Conservation (phyloP, 2,329 filamentous ascomycete genomes). For the Sporothrix pallida region DNA sequence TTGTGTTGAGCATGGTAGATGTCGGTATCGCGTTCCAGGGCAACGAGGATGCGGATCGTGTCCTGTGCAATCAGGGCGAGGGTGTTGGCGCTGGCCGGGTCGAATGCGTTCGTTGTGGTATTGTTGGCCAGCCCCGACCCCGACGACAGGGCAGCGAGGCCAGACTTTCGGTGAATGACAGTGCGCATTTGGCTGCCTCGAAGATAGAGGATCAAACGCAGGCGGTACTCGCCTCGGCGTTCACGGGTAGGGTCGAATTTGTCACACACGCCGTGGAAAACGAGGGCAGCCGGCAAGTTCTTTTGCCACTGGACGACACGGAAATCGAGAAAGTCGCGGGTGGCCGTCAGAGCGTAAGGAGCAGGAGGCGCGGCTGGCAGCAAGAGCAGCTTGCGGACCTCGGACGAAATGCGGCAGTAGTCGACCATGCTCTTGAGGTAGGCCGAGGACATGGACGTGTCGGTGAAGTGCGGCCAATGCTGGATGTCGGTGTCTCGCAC, state of each 20-base stretch:
- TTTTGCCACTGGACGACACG: slow-evolving; percentile 26
- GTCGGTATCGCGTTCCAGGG: slow-evolving; percentile 16
- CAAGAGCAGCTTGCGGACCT: slow-evolving; percentile 15
- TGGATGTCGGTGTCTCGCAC: slow-evolving; percentile 25
- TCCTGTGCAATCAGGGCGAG: slow-evolving; percentile 12
- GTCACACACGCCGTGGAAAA: slow-evolving; percentile 4
- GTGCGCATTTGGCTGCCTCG: slow-evolving; percentile 24
- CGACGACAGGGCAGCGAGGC: not conserved
- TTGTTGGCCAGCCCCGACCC: not conserved
- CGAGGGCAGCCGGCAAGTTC: slow-evolving; percentile 1
- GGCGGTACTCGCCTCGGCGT: slow-evolving; percentile 20
- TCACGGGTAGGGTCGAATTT: slow-evolving; percentile 10
- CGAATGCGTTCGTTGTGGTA: not conserved
- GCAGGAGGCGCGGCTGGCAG: slow-evolving; percentile 15
- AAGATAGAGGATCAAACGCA: slow-evolving; percentile 9
- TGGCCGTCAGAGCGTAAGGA: slow-evolving; percentile 4
- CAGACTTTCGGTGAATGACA: slow-evolving; percentile 11
- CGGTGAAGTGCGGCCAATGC: slow-evolving; percentile 17
- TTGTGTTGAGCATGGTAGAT: slow-evolving; percentile 27
- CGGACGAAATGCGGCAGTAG: slow-evolving; percentile 26
- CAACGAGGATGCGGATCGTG: slow-evolving; percentile 15
- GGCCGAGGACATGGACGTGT: not conserved
- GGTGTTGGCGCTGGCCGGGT: slow-evolving; percentile 17
- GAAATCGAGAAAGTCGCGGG: slow-evolving; percentile 22
- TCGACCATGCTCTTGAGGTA: slow-evolving; percentile 27